Base-by-base conservation (phyloP, 2,329 filamentous ascomycete species). In the Venturia carpophila region DNA sequence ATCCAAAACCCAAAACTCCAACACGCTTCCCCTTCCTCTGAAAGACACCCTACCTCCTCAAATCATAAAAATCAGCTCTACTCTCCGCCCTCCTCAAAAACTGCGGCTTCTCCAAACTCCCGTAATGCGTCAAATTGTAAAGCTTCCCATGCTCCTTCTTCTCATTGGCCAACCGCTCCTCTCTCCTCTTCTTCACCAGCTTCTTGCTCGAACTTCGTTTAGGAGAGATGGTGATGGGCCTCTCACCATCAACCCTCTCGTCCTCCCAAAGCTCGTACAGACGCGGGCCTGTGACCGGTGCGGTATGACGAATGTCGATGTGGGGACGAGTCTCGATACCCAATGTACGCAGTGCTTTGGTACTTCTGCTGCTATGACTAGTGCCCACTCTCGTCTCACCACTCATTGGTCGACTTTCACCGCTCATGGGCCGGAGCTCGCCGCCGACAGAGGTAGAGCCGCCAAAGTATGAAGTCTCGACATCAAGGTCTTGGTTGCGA, bases 121-220 rank as follows among this genome's bases (percentile, higher is more conserved):
- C 61, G 24, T 30, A 63, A 39, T 63, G 61, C 9, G 30, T 13
- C 43, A 63, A 52, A 63, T 63, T 63, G 19, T 63, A 64, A 9
- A 64, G 37, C 19, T 60, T 56, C 11, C 63, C 63, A 43, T 60
- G 63, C 63, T 64, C 63, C 47, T 60, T 64, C 49, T 49, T 34
- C 21, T 64, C 15, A 27, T 24, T n/a, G 15, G 17, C 15, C 15
- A 58, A n/a, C 19, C 2, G 19, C 15, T 64, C 49, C 13, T 39
- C 34, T 37, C 41, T 60, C 27, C 34, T 55, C 63, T 64, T 64
- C 34, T 58, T 64, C 19, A 21, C 43, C 63, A 60, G 10, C 34
- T 27, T 55, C 21, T 47, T 43, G 4, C 11, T 11, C 34, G n/a
- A 2, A 17, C 49, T 56, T 15, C 17, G 21, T 1, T 13, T 27